Evolutionary conservation across 257 asterid species (phyloP), one percentile per base, ranked within the genome.

Genomic region (Coffea eugenioides): DNA sequence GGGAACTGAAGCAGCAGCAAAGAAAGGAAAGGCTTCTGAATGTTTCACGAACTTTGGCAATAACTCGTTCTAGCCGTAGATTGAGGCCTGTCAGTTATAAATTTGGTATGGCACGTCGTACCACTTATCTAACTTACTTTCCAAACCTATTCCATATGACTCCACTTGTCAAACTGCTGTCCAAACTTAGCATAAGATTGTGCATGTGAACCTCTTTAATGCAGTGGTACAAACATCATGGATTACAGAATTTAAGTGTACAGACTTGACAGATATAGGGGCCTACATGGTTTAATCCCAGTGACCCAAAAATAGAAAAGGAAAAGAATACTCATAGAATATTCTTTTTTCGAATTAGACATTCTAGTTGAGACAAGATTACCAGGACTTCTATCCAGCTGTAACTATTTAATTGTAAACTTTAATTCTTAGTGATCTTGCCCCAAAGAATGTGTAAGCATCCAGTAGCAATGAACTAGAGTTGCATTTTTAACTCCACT

Each of bases 11-110:
- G 74, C 88, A 77, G 79, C 76, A 83, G 80, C 74, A 85, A 73
- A 90, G 88, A 73, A 86, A 86, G 83, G 87, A 87, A 76, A 80
- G 65, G 83, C 82, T 80, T 20, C 79, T 82, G 64, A 82, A 77
- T 69, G 82, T 88, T 87, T 78, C 84, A 70, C 91, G 80, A 70
- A 77, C 70, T 69, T 77, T 91, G 23, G 85, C 88, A 68, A 69
- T 83, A 75, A 84, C 90, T 77, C 91, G 99, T 75, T 83, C 97
- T 61, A 78, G 86, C 80, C 97, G 97, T 69, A 88, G 79, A 68
- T 80, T 84, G 68, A 87, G 82, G 90, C 87, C 81, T 61, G 78
- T 93, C 82, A 90, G 85, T 84, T 95, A 95, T 84, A 87, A 79
- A 89, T 93, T 76, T 81, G 98, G 98, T 95, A 90, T 73, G 70